Conservation (phyloP, 441 rosid species). For the Cnidoscolus chayamansa region DNA sequence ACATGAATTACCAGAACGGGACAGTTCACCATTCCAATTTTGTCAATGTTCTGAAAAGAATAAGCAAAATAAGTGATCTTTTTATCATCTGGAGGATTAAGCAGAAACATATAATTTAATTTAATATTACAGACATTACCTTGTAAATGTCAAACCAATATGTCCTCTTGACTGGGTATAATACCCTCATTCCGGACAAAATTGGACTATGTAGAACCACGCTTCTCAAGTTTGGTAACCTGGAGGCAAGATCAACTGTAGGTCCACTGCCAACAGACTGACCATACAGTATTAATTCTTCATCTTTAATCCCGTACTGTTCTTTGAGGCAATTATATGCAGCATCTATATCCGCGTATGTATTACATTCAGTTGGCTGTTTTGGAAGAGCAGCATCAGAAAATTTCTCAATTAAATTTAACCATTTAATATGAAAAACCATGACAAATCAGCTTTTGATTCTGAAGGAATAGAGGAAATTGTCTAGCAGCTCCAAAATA, state of each 20-base stretch:
- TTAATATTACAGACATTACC: conserved; percentile 35
- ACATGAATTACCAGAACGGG: conserved; percentile 85
- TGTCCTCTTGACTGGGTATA: conserved; percentile 81
- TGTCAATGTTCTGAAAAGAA: conserved; percentile 71
- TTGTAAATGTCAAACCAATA: conserved; percentile 97
- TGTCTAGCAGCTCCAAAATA: not conserved
- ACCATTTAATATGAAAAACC: not conserved
- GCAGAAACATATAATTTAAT: conserved; percentile 13
- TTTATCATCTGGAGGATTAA: conserved; percentile 8
- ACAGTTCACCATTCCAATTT: conserved; percentile 69
- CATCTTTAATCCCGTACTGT: conserved; percentile 69
- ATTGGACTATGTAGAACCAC: conserved; percentile 97
- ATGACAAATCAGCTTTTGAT: not conserved
- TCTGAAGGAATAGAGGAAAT: not conserved
- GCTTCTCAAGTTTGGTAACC: conserved; percentile 64
- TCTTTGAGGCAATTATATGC: conserved; percentile 76
- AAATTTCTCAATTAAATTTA: conserved; percentile 1
- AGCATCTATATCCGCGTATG: conserved; percentile 80
- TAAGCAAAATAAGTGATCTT: conserved; percentile 14
- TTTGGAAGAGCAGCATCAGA: conserved; percentile 26
- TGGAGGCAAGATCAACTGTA: conserved; percentile 77
- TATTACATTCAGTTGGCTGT: conserved; percentile 90
- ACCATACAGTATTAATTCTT: conserved; percentile 78
- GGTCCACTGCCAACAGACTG: conserved; percentile 98
- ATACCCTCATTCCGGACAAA: conserved; percentile 82